These are phyloP conservation scores for Meyerozyma guilliermondii DNA, from an alignment of 1,139 yeast genomes.

Conservation along the genomic window DNA sequence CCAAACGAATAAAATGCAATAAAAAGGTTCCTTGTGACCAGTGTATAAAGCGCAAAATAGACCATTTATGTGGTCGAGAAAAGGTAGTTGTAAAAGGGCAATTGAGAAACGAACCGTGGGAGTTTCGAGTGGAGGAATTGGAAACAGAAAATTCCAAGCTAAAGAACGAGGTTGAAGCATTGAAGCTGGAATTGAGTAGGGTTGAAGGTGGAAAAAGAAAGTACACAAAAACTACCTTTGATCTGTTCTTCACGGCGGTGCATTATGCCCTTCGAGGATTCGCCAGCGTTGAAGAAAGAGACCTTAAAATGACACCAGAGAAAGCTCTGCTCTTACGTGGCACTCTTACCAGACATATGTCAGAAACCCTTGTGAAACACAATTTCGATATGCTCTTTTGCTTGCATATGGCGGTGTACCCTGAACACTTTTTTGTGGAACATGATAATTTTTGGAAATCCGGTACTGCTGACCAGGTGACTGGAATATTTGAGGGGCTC, in stretches of 20 bases:
- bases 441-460: slow-evolving; percentile 9
- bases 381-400: slow-evolving; percentile 10
- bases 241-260: neutral
- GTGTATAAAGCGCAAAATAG: neutral
- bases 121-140: slow-evolving; percentile 2
- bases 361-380: slow-evolving; percentile 7
- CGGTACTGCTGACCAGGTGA: neutral
- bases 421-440: slow-evolving; percentile 9
- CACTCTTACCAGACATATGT: slow-evolving; percentile 5
- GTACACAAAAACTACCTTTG: neutral
- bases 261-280: neutral
- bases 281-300: slow-evolving; percentile 3
- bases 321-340: neutral
- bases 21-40: neutral
- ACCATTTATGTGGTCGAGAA: slow-evolving; percentile 9
- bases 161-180: slow-evolving; percentile 3
- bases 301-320: slow-evolving; percentile 4
- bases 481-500: neutral
- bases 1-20: neutral
- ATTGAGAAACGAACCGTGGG: slow-evolving; percentile 5
- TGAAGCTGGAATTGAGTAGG: slow-evolving; percentile 4
- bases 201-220: slow-evolving; percentile 4
- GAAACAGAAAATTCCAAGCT: slow-evolving; percentile 1
- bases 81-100: slow-evolving; percentile 10
- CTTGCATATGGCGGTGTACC: slow-evolving; percentile 12